phyloP scores from a whole-genome alignment of 2,329 filamentous ascomycete genomes.

The Alternaria longipes region DNA sequence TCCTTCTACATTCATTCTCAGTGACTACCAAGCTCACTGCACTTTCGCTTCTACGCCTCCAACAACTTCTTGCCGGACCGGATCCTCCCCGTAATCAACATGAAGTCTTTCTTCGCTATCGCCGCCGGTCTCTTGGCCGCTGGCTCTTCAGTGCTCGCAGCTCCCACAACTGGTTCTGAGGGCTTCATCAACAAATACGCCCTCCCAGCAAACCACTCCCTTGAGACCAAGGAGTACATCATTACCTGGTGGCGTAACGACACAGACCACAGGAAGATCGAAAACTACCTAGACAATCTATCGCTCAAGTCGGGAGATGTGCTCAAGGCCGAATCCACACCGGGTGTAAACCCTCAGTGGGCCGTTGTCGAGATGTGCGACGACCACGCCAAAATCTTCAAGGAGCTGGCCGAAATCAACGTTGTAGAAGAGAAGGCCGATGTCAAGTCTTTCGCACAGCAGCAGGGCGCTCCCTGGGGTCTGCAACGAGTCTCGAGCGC shows the following conservation, averaged over 20 bases:
- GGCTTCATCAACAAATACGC: constrained; percentile 17
- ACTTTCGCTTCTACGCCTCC: constrained; percentile 24
- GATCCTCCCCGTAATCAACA: constrained; percentile 39
- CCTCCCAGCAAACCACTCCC: constrained; percentile 36
- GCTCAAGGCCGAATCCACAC: constrained; percentile 47
- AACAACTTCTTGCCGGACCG: constrained; percentile 30
- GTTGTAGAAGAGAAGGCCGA: constrained; percentile 54
- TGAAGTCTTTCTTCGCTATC: constrained; percentile 43
- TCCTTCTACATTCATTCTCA: constrained; percentile 31
- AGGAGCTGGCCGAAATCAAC: constrained; percentile 52
- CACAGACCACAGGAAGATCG: constrained; percentile 16
- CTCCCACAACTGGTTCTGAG: too few species aligned
- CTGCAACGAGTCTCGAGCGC: constrained; percentile 56
- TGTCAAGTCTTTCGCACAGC: constrained; percentile 43
- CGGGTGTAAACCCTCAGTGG: constrained; percentile 51
- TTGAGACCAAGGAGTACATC: constrained; percentile 43
- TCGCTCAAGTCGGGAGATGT: constrained; percentile 46
- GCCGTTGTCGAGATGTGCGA: constrained; percentile 54
- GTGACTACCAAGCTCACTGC: constrained; percentile 27
- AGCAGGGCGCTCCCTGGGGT: constrained; percentile 56
- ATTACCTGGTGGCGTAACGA: constrained; percentile 35
- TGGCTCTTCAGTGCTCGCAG: too few species aligned
- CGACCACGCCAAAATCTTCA: constrained; percentile 51
- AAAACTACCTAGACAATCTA: constrained; percentile 28
- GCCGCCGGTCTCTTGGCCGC: constrained; percentile 34